Conservation (phyloP, 257 asterid species). For the Haberlea rhodopensis region DNA sequence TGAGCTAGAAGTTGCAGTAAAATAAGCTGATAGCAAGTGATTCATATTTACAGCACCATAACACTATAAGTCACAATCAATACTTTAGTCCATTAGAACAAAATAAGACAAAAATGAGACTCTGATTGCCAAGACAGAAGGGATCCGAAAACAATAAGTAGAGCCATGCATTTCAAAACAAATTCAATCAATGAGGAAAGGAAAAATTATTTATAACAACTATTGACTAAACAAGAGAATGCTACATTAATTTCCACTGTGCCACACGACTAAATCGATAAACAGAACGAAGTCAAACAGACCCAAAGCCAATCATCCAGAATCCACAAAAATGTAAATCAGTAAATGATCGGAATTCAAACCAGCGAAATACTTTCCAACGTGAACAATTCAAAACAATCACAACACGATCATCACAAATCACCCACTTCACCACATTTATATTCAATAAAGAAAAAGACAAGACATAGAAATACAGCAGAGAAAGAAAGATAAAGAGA, state of each 20-base stretch:
- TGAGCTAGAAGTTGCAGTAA: neutral
- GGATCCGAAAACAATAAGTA: no score
- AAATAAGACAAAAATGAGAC: neutral
- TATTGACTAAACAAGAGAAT: neutral
- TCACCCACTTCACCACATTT: neutral
- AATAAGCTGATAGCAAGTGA: neutral
- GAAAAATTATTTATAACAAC: no score
- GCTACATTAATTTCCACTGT: neutral
- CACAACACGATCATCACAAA: neutral
- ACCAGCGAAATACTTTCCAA: neutral
- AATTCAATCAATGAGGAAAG: neutral
- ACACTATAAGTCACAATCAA: neutral
- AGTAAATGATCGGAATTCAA: neutral
- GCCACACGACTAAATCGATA: neutral
- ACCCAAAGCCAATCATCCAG: neutral
- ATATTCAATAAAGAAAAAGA: no score
- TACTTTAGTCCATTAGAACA: neutral
- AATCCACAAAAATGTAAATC: neutral
- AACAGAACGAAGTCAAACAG: neutral
- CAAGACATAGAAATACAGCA: neutral
- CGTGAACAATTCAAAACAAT: neutral
- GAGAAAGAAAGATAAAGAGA: neutral
- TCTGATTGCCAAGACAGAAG: no score
- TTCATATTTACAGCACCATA: neutral
- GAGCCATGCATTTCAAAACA: no score